phyloP scores from a whole-genome alignment of 495 filamentous ascomycete species.

The Jackrogersella minutella region DNA sequence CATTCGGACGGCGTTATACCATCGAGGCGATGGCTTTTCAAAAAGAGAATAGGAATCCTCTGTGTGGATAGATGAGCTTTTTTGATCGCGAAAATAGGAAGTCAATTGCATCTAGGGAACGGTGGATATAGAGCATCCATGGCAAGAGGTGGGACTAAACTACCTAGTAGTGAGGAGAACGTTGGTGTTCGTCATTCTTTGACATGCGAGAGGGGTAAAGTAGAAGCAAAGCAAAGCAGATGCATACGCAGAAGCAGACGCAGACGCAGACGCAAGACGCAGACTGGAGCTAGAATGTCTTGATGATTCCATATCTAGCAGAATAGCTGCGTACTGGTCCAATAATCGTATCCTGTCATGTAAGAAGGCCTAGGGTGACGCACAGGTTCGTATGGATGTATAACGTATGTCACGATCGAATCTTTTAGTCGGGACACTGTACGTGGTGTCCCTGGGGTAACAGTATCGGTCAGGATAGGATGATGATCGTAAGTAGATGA shows the following conservation, averaged over 20 bases:
- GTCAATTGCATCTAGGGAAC: constrained; percentile 14
- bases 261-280: too few species aligned
- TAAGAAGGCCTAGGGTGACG: constrained; percentile 1
- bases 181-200: constrained; percentile 1
- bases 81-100: constrained; percentile 6
- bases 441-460: constrained; percentile 4
- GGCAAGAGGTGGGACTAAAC: constrained; percentile 2
- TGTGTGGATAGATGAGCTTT: constrained; percentile 12
- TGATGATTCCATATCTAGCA: background rate
- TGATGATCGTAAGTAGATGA: constrained; percentile 1
- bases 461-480: constrained; percentile 13
- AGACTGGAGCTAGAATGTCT: background rate
- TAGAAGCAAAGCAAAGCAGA: too few species aligned
- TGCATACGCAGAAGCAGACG: too few species aligned
- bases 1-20: constrained; percentile 29
- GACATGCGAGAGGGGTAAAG: constrained; percentile 9
- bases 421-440: constrained; percentile 5
- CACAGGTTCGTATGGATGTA: background rate
- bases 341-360: background rate
- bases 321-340: background rate
- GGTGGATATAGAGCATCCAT: constrained; percentile 11
- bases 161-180: constrained; percentile 5
- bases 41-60: constrained; percentile 5
- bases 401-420: constrained; percentile 10
- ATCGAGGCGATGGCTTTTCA: constrained; percentile 13